A percentile compares a stretch with the other conserved stretches of the same genome.
Conservation (phyloP, 1,284 basidiomycete species). For the Leucoagaricus sp. region DNA sequence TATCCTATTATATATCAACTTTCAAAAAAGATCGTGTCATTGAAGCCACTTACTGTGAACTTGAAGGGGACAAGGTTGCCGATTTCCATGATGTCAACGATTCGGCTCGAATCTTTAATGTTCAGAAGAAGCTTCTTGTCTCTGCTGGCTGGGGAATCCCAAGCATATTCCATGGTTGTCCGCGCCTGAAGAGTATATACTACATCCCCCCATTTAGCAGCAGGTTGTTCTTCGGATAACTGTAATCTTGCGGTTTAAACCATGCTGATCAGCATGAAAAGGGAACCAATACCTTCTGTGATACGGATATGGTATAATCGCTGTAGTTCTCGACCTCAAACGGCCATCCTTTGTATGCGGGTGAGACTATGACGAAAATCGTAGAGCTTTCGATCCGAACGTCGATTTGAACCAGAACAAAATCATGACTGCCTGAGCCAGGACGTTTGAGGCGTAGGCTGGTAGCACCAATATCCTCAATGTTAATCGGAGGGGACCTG, state of each 20-base stretch:
- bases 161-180: constrained; percentile 76
- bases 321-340: constrained; percentile 92
- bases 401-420: constrained; percentile 79
- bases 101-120: constrained; percentile 67
- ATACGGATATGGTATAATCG: constrained; percentile 70
- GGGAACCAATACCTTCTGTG: constrained; percentile 62
- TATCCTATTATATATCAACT: constrained; percentile 38
- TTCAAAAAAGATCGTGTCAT: constrained; percentile 6
- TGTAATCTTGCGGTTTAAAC: constrained; percentile 26
- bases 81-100: constrained; percentile 95
- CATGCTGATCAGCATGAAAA: background rate
- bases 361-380: constrained; percentile 82
- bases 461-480: constrained; percentile 88
- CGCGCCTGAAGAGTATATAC: constrained; percentile 64
- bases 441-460: constrained; percentile 69
- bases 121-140: constrained; percentile 82
- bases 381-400: constrained; percentile 86
- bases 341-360: constrained; percentile 82
- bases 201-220: constrained; percentile 41
- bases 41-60: constrained; percentile 57
- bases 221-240: constrained; percentile 39
- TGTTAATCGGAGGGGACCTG: constrained; percentile 92
- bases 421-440: constrained; percentile 38
- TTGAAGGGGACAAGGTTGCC: constrained; percentile 92
- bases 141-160: constrained; percentile 89